Evolutionary conservation across 768 basidiomycete genomes (phyloP).

Genomic region (Suillus clintonianus): DNA sequence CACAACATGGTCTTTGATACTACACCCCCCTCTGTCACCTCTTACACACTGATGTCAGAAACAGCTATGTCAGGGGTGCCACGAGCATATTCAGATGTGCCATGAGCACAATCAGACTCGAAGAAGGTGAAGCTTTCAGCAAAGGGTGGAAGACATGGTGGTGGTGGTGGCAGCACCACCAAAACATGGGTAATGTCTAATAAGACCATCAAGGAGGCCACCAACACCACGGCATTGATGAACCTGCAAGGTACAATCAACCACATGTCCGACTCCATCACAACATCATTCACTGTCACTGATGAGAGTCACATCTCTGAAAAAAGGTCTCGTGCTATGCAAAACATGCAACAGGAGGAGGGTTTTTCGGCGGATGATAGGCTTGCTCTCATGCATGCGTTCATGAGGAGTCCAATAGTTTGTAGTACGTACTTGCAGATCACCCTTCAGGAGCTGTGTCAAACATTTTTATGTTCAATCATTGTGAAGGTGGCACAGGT

Average conservation of each 20-base stretch:
- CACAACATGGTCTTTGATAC: not conserved
- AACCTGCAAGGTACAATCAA: not conserved
- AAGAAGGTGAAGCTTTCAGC: not conserved
- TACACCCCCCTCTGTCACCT: not conserved
- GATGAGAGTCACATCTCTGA: not conserved
- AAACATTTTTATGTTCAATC: not conserved
- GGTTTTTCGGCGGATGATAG: not conserved
- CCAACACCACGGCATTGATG: not conserved
- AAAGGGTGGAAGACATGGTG: not conserved
- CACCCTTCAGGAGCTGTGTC: not conserved
- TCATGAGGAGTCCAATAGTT: not conserved
- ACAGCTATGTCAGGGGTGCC: not conserved
- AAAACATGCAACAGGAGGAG: not conserved
- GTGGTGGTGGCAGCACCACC: not conserved
- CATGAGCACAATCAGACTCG: not conserved
- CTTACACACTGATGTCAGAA: not conserved
- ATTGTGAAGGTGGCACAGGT: not conserved
- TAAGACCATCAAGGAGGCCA: not conserved
- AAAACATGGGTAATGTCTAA: not conserved
- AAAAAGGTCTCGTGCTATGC: not conserved
- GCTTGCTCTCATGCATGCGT: not conserved
- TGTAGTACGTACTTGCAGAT: not conserved
- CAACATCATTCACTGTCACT: not conserved
- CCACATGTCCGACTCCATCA: not conserved
- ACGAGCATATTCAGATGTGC: not conserved